Conservation (phyloP, 1,139 yeast species). For the Yamadazyma siamensis region DNA sequence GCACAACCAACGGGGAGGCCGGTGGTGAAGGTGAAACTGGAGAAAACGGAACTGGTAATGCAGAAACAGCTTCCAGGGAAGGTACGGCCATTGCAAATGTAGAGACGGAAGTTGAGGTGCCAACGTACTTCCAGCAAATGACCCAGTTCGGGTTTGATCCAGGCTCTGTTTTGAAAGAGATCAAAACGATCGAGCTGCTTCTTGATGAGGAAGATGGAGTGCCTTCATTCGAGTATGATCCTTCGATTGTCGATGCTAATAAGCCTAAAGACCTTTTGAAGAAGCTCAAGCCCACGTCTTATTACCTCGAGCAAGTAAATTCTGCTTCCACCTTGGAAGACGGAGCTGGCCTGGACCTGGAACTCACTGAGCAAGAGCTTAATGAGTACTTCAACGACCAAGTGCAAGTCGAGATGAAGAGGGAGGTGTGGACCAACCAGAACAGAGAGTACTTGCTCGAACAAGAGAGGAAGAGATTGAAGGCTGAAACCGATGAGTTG, state of each 20-base stretch:
- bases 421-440: slow-evolving; percentile 85
- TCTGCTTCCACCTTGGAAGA: slow-evolving; percentile 59
- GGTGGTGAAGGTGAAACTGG: too few relatives aligned
- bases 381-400: slow-evolving; percentile 60
- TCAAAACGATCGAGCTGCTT: neutral
- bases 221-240: neutral
- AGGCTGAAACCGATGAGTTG: slow-evolving; percentile 80
- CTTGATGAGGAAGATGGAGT: neutral
- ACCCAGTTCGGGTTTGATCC: neutral
- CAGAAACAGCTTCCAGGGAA: too few relatives aligned
- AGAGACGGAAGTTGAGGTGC: too few relatives aligned
- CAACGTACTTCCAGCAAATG: too few relatives aligned
- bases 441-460: slow-evolving; percentile 83
- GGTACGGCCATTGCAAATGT: too few relatives aligned
- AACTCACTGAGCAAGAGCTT: slow-evolving; percentile 73
- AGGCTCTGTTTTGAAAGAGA: neutral
- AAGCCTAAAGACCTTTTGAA: slow-evolving; percentile 53
- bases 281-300: slow-evolving; percentile 52
- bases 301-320: slow-evolving; percentile 49
- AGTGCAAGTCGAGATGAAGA: slow-evolving; percentile 57
- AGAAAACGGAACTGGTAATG: too few relatives aligned
- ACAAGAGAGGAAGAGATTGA: slow-evolving; percentile 80
- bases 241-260: slow-evolving; percentile 20
- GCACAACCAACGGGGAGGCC: too few relatives aligned
- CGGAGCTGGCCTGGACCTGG: too few relatives aligned